Evolutionary conservation across 2,329 filamentous ascomycete species (phyloP), one percentile per base, ranked within the genome.

Genomic region (Colletotrichum graminicola): DNA sequence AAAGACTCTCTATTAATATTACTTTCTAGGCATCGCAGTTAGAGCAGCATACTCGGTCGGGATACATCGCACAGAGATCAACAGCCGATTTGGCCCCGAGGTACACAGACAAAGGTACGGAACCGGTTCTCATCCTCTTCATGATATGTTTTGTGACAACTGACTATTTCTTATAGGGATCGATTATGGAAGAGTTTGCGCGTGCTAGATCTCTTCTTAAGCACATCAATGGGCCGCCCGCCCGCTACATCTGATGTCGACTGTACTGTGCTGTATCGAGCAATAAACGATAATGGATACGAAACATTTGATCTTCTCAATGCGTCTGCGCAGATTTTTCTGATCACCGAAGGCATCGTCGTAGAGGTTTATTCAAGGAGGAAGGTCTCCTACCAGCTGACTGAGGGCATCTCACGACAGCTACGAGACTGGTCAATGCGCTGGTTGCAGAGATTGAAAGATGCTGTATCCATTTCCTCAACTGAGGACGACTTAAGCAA

Each of bases 181-280:
- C 80, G 84, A 3, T 76, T 88, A 1, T 89, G 87, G 87, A 87
- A 87, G 76, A 88, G 86, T 67, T 76, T 88, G 5, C 81, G 87
- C 1, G 79, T 87, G 0, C 78, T 88, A 8, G 87, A 89, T 69
- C 76, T 89, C 0, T 88, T 86, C 68, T 79, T 88, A 0, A 87
- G 85, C 74, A 84, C 83, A 3, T 87, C 85, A 1, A 88, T 88
- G 85, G 87, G 87, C 3, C 80, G 87, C 0, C 87, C 87, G 0
- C 87, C 87, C 0, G 84, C 85, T 0, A 86, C 85, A 0, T 87
- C 86, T 0, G 86, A 88, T 54, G 80, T 87, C 1, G 87, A 89
- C 71, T 88, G 86, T 76, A 88, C 85, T 29, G 86, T 89, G 0
- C 78, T 85, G 0, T 88, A 86, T 73, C 78, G 81, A 18, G 77